phyloP scores from a whole-genome alignment of 805 yeast species.

The Metschnikowia sp. region DNA sequence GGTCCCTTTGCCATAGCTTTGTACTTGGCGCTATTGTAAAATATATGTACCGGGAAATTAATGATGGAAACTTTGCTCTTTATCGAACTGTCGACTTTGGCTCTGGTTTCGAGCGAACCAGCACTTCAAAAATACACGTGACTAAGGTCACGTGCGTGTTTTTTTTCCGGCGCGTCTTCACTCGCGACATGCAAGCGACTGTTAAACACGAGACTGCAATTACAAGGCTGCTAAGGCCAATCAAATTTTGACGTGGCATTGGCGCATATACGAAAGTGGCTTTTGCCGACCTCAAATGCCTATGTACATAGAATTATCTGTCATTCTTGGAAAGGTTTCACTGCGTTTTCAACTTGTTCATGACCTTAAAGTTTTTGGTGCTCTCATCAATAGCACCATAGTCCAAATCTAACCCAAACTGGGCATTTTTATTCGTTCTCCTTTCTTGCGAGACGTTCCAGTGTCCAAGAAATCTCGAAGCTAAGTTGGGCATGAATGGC shows the following conservation, averaged over 20 bases:
- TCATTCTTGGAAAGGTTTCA: background rate
- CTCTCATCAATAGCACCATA: constrained; percentile 9
- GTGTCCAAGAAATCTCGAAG: constrained; percentile 56
- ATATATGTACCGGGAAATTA: constrained; percentile 14
- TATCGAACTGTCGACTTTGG: background rate
- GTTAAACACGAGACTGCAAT: too few relatives aligned
- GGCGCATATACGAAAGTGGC: too few relatives aligned
- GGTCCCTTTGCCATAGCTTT: constrained; percentile 17
- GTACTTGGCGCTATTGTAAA: constrained; percentile 12
- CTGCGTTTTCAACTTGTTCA: constrained; percentile 12
- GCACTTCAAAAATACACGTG: background rate
- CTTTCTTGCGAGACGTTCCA: constrained; percentile 45
- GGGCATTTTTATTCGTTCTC: constrained; percentile 44
- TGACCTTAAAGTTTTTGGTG: constrained; percentile 8
- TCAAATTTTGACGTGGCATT: too few relatives aligned
- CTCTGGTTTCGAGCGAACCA: constrained; percentile 1
- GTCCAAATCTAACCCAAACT: constrained; percentile 51
- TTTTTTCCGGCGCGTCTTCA: background rate
- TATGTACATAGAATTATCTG: too few relatives aligned
- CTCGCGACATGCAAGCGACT: too few relatives aligned
- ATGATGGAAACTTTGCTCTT: constrained; percentile 2
- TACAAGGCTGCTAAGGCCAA: too few relatives aligned
- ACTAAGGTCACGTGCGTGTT: background rate
- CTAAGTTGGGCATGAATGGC: constrained; percentile 70
- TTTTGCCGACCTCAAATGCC: too few relatives aligned